Evolutionary conservation across 2,329 filamentous ascomycete genomes (phyloP).

Genomic region (Didymella glomerata): DNA sequence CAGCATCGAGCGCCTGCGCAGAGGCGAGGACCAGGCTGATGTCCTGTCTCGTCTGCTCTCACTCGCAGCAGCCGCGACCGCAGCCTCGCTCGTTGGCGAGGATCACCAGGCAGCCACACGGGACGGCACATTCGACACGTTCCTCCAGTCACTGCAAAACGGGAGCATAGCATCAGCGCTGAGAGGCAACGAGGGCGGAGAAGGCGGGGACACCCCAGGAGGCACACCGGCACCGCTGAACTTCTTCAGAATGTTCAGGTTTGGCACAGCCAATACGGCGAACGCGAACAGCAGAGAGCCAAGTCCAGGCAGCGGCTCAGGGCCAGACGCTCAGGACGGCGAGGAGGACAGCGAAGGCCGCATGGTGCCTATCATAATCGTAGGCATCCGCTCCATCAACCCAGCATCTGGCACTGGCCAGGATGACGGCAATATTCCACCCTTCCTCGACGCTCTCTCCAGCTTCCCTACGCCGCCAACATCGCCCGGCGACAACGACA

Average conservation of each 20-base stretch:
- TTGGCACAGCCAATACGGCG: slow-evolving; percentile 60
- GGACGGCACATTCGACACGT: slow-evolving; percentile 69
- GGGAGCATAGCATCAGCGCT: slow-evolving; percentile 66
- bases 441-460: slow-evolving; percentile 61
- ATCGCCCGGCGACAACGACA: slow-evolving; percentile 60
- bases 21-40: slow-evolving; percentile 69
- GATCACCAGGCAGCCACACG: slow-evolving; percentile 64
- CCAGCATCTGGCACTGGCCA: slow-evolving; percentile 58
- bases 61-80: slow-evolving; percentile 69
- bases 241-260: slow-evolving; percentile 74
- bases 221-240: slow-evolving; percentile 65
- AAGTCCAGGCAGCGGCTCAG: slow-evolving; percentile 37
- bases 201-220: slow-evolving; percentile 49
- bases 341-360: slow-evolving; percentile 60
- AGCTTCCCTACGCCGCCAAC: slow-evolving; percentile 57
- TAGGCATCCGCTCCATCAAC: slow-evolving; percentile 72
- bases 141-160: slow-evolving; percentile 69
- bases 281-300: slow-evolving; percentile 32
- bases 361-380: slow-evolving; percentile 74
- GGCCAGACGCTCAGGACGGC: slow-evolving; percentile 30
- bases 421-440: slow-evolving; percentile 55
- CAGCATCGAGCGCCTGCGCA: slow-evolving; percentile 50
- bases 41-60: slow-evolving; percentile 68
- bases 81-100: slow-evolving; percentile 70
- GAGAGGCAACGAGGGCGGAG: slow-evolving; percentile 54